Conservation (phyloP, 1,284 basidiomycete genomes). For the Pseudozyma thailandica region DNA sequence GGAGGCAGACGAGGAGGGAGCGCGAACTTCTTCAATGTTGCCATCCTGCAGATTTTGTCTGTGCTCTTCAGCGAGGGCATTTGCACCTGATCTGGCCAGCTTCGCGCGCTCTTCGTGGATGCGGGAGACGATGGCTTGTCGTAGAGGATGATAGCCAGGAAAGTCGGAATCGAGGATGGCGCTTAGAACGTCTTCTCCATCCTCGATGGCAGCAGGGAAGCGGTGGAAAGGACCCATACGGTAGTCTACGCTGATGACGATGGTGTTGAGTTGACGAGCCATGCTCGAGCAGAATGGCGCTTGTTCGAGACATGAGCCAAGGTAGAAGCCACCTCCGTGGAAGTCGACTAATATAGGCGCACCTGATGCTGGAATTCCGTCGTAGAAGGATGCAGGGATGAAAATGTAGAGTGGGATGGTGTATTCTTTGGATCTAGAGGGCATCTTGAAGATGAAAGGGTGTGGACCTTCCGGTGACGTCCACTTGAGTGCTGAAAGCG, state of each 20-base stretch:
- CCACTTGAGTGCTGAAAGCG: constrained; percentile 37
- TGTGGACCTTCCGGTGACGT: constrained; percentile 52
- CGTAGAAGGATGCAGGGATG: constrained; percentile 31
- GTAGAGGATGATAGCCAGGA: constrained; percentile 30
- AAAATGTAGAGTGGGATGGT: constrained; percentile 56
- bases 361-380: constrained; percentile 9
- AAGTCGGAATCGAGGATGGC: constrained; percentile 41
- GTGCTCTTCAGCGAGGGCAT: constrained; percentile 21
- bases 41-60: constrained; percentile 31
- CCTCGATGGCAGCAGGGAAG: constrained; percentile 56
- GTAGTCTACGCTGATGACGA: constrained; percentile 58
- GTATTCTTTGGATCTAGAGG: constrained; percentile 30
- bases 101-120: constrained; percentile 30
- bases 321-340: constrained; percentile 60
- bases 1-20: background rate
- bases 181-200: constrained; percentile 54
- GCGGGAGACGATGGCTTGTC: constrained; percentile 23
- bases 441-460: constrained; percentile 49
- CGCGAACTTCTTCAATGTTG: constrained; percentile 24
- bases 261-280: constrained; percentile 29
- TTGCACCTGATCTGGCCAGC: constrained; percentile 20
- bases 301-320: constrained; percentile 53
- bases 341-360: constrained; percentile 54
- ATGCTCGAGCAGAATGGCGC: constrained; percentile 53
- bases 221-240: constrained; percentile 63